These are phyloP conservation scores for Macadamia tetraphylla DNA, from an alignment of 164 flowering plant genomes.

Conservation along the genomic window DNA sequence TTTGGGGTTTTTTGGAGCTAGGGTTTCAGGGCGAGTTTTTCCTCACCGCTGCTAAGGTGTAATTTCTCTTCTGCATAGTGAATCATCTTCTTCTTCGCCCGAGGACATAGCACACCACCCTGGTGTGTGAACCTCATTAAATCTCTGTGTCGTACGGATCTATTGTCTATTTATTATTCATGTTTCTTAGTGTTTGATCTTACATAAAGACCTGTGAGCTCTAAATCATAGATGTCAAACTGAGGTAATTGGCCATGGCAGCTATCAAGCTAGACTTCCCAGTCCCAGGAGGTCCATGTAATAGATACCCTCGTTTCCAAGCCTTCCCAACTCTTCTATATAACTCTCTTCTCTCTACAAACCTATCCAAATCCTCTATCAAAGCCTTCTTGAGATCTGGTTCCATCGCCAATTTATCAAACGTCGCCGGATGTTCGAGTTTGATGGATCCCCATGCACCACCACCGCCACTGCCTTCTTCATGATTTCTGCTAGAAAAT, in stretches of 20 bases:
- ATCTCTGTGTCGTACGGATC: no score
- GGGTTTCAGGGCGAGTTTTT: no score
- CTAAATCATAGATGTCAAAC: slow-evolving; percentile 30
- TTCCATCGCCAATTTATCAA: slow-evolving; percentile 7
- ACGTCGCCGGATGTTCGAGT: slow-evolving; percentile 13
- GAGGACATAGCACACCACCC: no score
- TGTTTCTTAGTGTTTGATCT: slow-evolving; percentile 17
- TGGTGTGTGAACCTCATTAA: no score
- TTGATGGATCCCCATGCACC: slow-evolving; percentile 8
- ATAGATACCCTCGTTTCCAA: not conserved
- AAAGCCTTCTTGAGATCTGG: not conserved
- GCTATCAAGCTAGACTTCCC: not conserved
- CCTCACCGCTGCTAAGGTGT: no score
- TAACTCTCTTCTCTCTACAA: slow-evolving; percentile 12
- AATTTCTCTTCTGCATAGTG: no score
- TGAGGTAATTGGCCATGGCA: slow-evolving; percentile 35
- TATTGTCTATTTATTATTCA: no score
- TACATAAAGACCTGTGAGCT: slow-evolving; percentile 17
- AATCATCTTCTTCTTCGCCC: no score
- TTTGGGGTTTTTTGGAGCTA: no score
- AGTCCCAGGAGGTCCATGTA: not conserved
- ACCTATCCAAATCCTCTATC: slow-evolving; percentile 12
- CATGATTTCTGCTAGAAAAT: no score
- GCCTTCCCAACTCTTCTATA: slow-evolving; percentile 10
- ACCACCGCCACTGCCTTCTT: no score